phyloP scores from a whole-genome alignment of 169 alveolate species.

The Eimeria mitis region DNA sequence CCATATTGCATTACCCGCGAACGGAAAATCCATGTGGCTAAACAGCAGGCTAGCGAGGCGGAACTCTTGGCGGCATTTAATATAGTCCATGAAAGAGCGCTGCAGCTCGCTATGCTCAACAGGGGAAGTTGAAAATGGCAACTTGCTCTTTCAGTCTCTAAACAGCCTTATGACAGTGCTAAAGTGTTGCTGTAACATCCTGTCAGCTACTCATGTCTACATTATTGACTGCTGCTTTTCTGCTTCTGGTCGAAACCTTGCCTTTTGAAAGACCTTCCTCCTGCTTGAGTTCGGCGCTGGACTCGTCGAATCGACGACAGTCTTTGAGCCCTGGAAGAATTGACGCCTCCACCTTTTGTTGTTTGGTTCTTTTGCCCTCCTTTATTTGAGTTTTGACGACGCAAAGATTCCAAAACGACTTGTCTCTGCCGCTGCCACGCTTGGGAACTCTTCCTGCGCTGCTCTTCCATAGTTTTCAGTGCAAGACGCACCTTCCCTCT shows the following conservation, averaged over 20 bases:
- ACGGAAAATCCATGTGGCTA: background rate
- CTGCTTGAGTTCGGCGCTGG: conserved; percentile 12
- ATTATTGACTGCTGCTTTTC: background rate
- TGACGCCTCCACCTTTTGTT: background rate
- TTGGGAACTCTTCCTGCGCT: conserved; percentile 20
- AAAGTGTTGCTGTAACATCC: background rate
- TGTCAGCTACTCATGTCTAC: background rate
- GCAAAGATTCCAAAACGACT: conserved; percentile 35
- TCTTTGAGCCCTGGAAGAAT: background rate
- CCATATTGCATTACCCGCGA: background rate
- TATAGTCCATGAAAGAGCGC: background rate
- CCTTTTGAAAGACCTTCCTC: conserved; percentile 28
- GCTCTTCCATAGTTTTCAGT: conserved; percentile 62
- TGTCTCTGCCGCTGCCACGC: conserved; percentile 74
- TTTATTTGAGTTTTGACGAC: background rate
- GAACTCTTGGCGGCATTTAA: background rate
- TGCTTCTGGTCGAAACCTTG: conserved; percentile 23
- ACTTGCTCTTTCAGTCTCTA: background rate
- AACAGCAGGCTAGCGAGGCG: background rate
- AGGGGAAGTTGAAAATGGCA: background rate
- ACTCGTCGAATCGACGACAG: conserved; percentile 19
- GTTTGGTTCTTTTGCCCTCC: background rate
- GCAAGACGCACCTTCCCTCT: conserved; percentile 66
- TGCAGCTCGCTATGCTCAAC: background rate
- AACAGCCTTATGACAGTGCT: background rate